A percentile compares a stretch with the other conserved stretches of the same genome.
These are phyloP conservation scores for Wickerhamomyces bovis DNA, from an alignment of 805 yeast genomes.

Conservation along the genomic window DNA sequence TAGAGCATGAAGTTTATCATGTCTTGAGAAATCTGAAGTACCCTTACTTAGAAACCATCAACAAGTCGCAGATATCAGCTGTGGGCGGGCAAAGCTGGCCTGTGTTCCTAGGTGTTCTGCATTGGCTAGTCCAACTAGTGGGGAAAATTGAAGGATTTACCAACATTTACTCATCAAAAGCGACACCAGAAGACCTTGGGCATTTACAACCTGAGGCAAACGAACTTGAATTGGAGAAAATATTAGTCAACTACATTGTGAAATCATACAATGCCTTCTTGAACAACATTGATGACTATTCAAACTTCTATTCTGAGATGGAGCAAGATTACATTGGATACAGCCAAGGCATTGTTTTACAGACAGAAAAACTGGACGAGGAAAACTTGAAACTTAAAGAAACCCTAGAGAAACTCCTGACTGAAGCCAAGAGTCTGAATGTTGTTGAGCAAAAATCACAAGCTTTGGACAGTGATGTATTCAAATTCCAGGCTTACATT, in stretches of 20 bases:
- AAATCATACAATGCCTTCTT: constrained; percentile 65
- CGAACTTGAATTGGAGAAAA: constrained; percentile 33
- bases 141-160: constrained; percentile 31
- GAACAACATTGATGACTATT: constrained; percentile 57
- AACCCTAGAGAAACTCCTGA: constrained; percentile 35
- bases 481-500: constrained; percentile 66
- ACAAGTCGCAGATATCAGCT: constrained; percentile 81
- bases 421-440: constrained; percentile 41
- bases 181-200: constrained; percentile 23
- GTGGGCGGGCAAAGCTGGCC: constrained; percentile 92
- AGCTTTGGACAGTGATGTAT: constrained; percentile 65
- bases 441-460: constrained; percentile 49
- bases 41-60: constrained; percentile 76
- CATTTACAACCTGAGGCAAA: constrained; percentile 22
- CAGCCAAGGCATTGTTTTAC: constrained; percentile 41
- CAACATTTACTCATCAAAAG: constrained; percentile 3
- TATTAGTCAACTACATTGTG: constrained; percentile 55
- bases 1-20: constrained; percentile 71
- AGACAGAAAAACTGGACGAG: constrained; percentile 34
- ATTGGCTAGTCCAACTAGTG: constrained; percentile 69
- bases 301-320: constrained; percentile 49
- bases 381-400: constrained; percentile 35
- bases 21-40: constrained; percentile 61
- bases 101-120: constrained; percentile 69
- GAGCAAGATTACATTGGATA: constrained; percentile 47